Evolutionary conservation across 768 basidiomycete genomes (phyloP), one percentile per base, ranked within the genome.

Genomic region (Russula virescens): DNA sequence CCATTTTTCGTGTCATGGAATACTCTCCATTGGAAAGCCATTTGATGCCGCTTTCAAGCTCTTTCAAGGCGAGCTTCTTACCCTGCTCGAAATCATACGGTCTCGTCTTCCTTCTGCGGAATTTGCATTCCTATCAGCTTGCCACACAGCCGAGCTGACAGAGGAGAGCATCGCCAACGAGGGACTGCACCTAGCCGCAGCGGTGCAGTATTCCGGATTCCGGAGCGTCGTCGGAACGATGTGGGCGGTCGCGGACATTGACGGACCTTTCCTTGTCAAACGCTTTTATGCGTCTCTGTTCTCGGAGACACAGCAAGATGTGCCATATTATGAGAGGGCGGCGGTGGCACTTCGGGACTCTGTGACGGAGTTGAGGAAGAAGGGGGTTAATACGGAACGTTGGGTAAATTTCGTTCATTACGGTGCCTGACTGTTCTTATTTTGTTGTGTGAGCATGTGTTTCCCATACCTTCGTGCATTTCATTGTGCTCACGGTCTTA

Each of bases 181-280:
- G 52, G 57, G n/a, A 10, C 43, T 66, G 2, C 56, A 55, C 26
- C 62, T 64, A 13, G 58, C 58, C 1, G 65, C 58, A 3, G 65
- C 56, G 1, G 52, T 66, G 62, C 57, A 62, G 18, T 60, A 50
- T 3, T 58, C 46, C 35, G 65, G 65, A 23, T 66, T 56, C 49
- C 28, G 57, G 21, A 23, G 46, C 21, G 46, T 47, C 21, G 10
- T 23, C 10, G 46, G 47, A 5, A 23, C 38, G 38, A 38, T 38
- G 38, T 38, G 31, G 31, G 31, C 31, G 5, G 8, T 31, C 5
- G 31, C 31, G 13, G 46, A 13, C 11, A 23, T 21, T n/a, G 46
- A 47, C 7, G 46, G 46, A 47, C 46, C 10, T 6, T n/a, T 23
- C 46, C 23, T 47, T 1, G 46, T 8, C 1, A 23, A n/a, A 21